These are phyloP conservation scores for Vaccinium corymbosum DNA, from an alignment of 148 eudicot species.

Conservation along the genomic window DNA sequence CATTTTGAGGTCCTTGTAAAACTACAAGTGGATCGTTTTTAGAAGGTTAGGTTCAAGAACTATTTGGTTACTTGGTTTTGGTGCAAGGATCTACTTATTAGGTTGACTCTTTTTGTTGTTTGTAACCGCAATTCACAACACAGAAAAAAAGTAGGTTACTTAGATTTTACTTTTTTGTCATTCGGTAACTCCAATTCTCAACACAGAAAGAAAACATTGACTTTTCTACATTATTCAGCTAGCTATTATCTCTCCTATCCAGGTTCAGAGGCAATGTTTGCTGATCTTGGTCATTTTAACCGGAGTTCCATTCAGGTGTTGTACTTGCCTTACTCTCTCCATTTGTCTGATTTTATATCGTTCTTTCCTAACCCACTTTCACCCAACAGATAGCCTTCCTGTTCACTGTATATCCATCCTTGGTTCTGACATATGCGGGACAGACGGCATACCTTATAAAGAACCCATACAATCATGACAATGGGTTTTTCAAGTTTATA, in stretches of 20 bases:
- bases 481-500: conserved; percentile 64
- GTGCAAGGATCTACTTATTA: conserved; percentile 1
- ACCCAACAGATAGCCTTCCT: conserved; percentile 53
- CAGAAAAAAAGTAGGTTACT: background rate
- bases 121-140: background rate
- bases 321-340: background rate
- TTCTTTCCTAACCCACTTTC: background rate
- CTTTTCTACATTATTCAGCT: background rate
- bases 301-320: conserved; percentile 57
- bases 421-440: conserved; percentile 70
- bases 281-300: conserved; percentile 68
- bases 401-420: conserved; percentile 58
- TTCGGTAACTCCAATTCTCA: background rate
- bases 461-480: conserved; percentile 43
- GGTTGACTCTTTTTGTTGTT: background rate
- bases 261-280: conserved; percentile 79
- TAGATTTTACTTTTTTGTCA: background rate
- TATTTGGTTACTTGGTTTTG: background rate
- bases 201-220: background rate
- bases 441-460: conserved; percentile 69
- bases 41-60: background rate
- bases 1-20: background rate
- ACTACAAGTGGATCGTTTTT: too few relatives aligned
- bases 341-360: background rate
- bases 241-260: conserved; percentile 9